These are phyloP conservation scores for Hordeum pubiflorum DNA, from an alignment of 202 grass and related monocot species.

Conservation along the genomic window DNA sequence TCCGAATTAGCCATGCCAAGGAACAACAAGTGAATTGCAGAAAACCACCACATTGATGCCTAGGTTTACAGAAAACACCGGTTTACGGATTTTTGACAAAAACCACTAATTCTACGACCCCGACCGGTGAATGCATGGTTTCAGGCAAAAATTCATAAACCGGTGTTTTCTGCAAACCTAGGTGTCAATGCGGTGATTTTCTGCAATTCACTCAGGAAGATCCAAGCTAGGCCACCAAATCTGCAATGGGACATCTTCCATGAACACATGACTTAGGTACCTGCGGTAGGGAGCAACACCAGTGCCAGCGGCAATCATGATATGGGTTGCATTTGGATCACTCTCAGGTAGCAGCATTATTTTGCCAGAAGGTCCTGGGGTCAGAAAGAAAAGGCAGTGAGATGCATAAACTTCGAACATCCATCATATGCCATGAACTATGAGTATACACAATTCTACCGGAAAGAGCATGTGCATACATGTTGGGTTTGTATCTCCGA, in stretches of 20 bases:
- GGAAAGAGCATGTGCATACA: neutral
- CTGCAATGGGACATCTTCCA: conserved; percentile 36
- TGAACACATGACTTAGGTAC: conserved; percentile 47
- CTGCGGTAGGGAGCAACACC: conserved; percentile 1
- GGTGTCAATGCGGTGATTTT: too few relatives aligned
- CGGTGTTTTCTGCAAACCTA: too few relatives aligned
- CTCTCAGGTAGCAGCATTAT: conserved; percentile 93
- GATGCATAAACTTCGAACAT: neutral
- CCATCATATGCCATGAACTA: neutral
- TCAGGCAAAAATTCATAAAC: too few relatives aligned
- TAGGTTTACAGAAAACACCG: too few relatives aligned
- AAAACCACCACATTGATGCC: too few relatives aligned
- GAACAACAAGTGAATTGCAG: too few relatives aligned
- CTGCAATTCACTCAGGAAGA: too few relatives aligned
- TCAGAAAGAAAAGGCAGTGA: conserved; percentile 20
- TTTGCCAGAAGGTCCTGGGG: conserved; percentile 90
- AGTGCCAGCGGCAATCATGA: conserved; percentile 94
- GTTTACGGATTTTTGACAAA: too few relatives aligned
- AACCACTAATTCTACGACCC: too few relatives aligned
- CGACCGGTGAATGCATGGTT: too few relatives aligned
- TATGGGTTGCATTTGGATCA: conserved; percentile 82
- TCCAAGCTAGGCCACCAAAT: too few relatives aligned
- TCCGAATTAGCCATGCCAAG: too few relatives aligned
- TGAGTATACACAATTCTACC: neutral
- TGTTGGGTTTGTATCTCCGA: neutral